Base-by-base conservation (phyloP, 2,329 filamentous ascomycete species). In the Pestalotiopsis sp. region DNA sequence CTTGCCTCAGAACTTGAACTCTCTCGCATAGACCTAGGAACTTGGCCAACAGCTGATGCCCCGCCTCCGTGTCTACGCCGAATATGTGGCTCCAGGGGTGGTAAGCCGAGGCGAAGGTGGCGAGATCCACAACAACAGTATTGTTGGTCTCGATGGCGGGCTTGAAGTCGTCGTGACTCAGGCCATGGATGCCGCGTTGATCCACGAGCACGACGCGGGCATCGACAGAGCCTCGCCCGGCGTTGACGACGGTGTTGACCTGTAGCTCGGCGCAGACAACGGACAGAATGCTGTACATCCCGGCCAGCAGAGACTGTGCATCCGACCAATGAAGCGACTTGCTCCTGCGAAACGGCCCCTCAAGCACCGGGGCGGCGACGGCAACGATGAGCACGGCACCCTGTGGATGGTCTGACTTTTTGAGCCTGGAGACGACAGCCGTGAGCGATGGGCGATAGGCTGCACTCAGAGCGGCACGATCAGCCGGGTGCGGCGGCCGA, bases 221-320 rank as follows among this genome's bases (percentile, higher is more conserved):
- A 79, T 98, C 94, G 17, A 97, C 87, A 27, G 93, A 92, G 60
- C 90, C 90, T 0, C 89, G 86, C 45, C 89, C 88, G 14, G 81
- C 83, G 57, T 81, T 80, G 6, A 82, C 88, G 84, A 80, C 93
- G 77, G 79, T 93, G 81, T 79, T 91, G 81, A 82, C 85, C 61
- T 82, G 83, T 62, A 88, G 83, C 72, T 89, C 85, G 13, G 90
- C 88, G 71, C 92, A 93, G n/a, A 93, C 84, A 60, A 90, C 82
- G 41, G 91, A 91, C 67, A 96, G 83, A 64, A 98, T 86, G 74
- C 90, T 90, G 84, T 98, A 98, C 27, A 97, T 77, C 31, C 88
- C 88, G 2, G 92, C 92, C 25, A 98, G 81, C 4, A 95, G 84
- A n/a, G 86, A 84, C 79, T 97, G 94, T 0, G 90, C 87, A n/a